These are phyloP conservation scores for Exophiala alcalophila DNA, from an alignment of 2,329 filamentous ascomycete species.

Conservation along the genomic window DNA sequence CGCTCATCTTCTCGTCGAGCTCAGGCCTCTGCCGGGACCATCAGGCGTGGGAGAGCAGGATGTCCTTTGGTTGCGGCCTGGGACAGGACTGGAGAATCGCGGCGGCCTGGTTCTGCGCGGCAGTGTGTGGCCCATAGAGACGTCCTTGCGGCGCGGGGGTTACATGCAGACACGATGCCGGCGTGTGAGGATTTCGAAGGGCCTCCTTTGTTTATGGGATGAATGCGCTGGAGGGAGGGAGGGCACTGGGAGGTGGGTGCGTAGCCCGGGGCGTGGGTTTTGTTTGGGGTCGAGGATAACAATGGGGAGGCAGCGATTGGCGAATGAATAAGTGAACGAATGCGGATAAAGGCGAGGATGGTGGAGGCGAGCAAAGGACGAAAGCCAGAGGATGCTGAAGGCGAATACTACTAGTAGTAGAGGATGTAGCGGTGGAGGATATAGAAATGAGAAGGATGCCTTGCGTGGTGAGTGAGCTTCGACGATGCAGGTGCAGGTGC, in stretches of 20 bases:
- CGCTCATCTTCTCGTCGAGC: slow-evolving; percentile 55
- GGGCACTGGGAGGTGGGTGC: slow-evolving; percentile 3
- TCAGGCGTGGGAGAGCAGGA: slow-evolving; percentile 19
- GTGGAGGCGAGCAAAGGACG: no score
- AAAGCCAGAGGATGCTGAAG: no score
- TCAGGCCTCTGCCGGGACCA: slow-evolving; percentile 21
- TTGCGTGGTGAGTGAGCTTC: no score
- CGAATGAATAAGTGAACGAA: no score
- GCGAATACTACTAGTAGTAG: no score
- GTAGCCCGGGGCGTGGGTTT: neutral
- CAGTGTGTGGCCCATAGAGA: slow-evolving; percentile 29
- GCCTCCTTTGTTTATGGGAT: slow-evolving; percentile 19
- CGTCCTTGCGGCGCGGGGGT: slow-evolving; percentile 10
- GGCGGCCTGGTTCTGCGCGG: slow-evolving; percentile 24
- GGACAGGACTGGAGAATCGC: slow-evolving; percentile 12
- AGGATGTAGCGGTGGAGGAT: no score
- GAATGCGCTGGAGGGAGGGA: no score
- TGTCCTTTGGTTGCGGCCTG: slow-evolving; percentile 15
- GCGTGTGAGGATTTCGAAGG: no score
- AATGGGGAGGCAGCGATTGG: no score
- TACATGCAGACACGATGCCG: slow-evolving; percentile 17
- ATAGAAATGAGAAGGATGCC: no score
- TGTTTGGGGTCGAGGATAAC: neutral
- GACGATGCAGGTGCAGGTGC: no score
- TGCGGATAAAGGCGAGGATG: no score